These are phyloP conservation scores for Nicotiana benthamiana DNA, from an alignment of 257 asterid genomes.

Conservation along the genomic window DNA sequence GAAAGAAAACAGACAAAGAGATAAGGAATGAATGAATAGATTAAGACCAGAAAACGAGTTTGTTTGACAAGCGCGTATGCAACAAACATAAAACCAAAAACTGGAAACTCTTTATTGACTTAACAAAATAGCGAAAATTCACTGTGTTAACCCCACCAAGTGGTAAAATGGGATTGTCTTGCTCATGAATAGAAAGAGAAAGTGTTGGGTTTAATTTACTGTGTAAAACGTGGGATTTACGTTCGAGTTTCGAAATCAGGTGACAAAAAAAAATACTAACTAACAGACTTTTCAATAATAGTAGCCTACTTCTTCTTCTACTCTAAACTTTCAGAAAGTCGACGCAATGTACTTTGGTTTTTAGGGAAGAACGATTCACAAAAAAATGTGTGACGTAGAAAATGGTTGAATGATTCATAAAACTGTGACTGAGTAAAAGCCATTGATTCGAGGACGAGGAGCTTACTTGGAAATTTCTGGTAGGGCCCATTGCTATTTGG, in stretches of 20 bases:
- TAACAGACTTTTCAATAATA: background rate
- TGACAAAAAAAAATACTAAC: background rate
- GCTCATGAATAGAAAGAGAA: background rate
- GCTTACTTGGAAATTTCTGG: conserved; percentile 14
- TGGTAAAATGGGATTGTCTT: background rate
- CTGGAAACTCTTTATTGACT: background rate
- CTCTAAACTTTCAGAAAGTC: background rate
- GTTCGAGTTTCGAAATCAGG: background rate
- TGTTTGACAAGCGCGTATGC: background rate
- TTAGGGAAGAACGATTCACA: background rate
- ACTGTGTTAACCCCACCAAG: background rate
- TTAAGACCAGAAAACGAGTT: background rate
- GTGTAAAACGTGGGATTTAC: background rate
- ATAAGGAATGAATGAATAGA: no score
- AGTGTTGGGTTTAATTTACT: background rate
- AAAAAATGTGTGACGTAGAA: background rate
- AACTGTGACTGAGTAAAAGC: background rate
- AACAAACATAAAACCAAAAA: background rate
- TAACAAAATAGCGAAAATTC: background rate
- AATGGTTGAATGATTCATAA: conserved; percentile 2
- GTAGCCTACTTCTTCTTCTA: background rate
- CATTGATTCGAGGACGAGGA: conserved; percentile 7
- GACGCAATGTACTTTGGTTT: no score
- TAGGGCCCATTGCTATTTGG: background rate
- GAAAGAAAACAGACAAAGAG: conserved; percentile 9